Evolutionary conservation across 1,284 basidiomycete species (phyloP).

Genomic region (Boletus smithii): DNA sequence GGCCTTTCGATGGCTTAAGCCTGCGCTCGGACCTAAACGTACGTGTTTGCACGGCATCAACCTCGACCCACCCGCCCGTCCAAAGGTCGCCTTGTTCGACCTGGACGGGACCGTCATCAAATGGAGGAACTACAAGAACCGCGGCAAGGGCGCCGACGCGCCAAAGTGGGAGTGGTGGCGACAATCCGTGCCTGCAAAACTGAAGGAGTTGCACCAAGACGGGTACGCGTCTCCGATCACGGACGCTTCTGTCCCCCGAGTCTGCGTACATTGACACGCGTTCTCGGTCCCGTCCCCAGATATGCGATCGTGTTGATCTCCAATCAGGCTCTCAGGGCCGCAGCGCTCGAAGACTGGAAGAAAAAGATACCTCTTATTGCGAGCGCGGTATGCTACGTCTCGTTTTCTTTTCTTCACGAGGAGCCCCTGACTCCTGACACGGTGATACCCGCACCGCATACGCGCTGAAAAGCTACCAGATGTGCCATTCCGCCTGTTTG

Average conservation of each 20-base stretch:
- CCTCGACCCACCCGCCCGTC: constrained; percentile 44
- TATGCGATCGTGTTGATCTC: constrained; percentile 76
- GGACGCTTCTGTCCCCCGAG: background rate
- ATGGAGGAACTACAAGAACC: constrained; percentile 44
- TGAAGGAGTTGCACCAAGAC: constrained; percentile 56
- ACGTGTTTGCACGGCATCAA: constrained; percentile 66
- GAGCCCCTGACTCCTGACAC: background rate
- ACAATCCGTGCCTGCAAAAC: constrained; percentile 56
- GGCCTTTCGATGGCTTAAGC: constrained; percentile 56
- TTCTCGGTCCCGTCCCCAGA: constrained; percentile 37
- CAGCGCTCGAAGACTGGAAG: constrained; percentile 61
- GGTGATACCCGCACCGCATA: background rate
- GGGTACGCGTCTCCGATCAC: constrained; percentile 45
- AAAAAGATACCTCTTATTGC: constrained; percentile 71
- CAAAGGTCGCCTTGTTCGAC: constrained; percentile 79
- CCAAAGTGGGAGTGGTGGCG: constrained; percentile 80
- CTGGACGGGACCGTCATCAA: constrained; percentile 87
- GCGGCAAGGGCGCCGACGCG: constrained; percentile 37
- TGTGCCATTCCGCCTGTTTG: constrained; percentile 78
- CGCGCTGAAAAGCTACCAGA: constrained; percentile 41
- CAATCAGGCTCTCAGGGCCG: constrained; percentile 67
- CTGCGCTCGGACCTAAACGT: constrained; percentile 48
- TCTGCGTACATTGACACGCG: background rate
- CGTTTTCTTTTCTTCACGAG: background rate
- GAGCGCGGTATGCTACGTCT: constrained; percentile 49